A percentile compares a stretch with the other conserved stretches of the same genome.
phyloP scores from a whole-genome alignment of 768 basidiomycete genomes.

The Thelephora ganbajun region DNA sequence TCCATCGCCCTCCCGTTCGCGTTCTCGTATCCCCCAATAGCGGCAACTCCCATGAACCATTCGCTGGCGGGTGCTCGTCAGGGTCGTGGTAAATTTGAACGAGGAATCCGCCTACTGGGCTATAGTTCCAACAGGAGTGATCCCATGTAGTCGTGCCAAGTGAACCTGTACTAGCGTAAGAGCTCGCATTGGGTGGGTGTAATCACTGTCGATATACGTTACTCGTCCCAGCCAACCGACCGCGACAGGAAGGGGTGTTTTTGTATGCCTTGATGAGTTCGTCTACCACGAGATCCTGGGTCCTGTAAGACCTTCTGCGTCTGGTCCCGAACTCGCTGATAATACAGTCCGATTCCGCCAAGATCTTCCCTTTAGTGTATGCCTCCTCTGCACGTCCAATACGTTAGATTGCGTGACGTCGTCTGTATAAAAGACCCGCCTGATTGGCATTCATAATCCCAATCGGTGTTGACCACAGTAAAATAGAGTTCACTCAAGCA shows the following conservation, averaged over 20 bases:
- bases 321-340: conserved; percentile 87
- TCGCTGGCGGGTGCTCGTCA: conserved; percentile 34
- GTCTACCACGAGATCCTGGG: conserved; percentile 67
- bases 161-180: conserved; percentile 40
- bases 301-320: conserved; percentile 54
- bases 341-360: conserved; percentile 49
- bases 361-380: conserved; percentile 49
- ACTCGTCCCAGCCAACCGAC: conserved; percentile 69
- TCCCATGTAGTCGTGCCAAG: conserved; percentile 62
- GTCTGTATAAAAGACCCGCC: conserved; percentile 26
- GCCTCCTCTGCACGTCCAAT: conserved; percentile 42
- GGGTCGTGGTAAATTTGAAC: neutral
- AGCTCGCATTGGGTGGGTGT: conserved; percentile 1
- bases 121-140: conserved; percentile 67
- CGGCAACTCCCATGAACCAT: conserved; percentile 88
- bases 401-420: neutral
- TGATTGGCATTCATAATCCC: conserved; percentile 74
- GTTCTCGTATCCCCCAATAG: conserved; percentile 67
- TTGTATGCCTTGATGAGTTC: conserved; percentile 53
- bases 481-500: conserved; percentile 87
- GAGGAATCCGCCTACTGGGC: conserved; percentile 49
- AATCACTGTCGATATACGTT: conserved; percentile 42
- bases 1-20: conserved; percentile 64
- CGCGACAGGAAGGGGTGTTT: conserved; percentile 27
- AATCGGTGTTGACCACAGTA: conserved; percentile 56